Conservation (phyloP, 2,329 filamentous ascomycete species). For the Cytospora chrysosperma region DNA sequence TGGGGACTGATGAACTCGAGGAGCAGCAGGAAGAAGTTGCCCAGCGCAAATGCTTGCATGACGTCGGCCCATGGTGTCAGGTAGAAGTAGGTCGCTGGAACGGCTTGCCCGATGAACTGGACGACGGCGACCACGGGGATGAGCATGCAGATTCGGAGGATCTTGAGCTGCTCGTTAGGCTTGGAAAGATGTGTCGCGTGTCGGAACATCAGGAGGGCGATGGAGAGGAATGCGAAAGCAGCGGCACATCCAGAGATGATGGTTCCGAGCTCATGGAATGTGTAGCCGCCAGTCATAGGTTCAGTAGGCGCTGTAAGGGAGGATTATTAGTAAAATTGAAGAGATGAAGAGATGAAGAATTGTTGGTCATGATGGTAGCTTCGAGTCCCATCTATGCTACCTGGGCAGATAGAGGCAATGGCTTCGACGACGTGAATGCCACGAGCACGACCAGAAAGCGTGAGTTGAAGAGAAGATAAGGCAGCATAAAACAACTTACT, state of each 20-base stretch:
- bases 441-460: not conserved
- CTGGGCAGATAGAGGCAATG: too few species aligned
- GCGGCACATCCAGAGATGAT: constrained; percentile 17
- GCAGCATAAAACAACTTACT: not conserved
- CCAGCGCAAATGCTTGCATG: constrained; percentile 40
- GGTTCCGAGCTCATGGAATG: constrained; percentile 18
- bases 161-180: constrained; percentile 41
- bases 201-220: constrained; percentile 14
- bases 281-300: constrained; percentile 3
- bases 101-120: constrained; percentile 39
- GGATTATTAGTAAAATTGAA: not conserved
- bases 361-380: too few species aligned
- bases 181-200: constrained; percentile 36
- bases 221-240: constrained; percentile 17
- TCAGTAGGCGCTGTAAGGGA: constrained; percentile 8
- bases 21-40: constrained; percentile 43
- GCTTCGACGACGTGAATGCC: too few species aligned
- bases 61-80: constrained; percentile 39
- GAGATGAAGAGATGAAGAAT: not conserved
- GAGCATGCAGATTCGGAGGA: constrained; percentile 42
- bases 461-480: not conserved
- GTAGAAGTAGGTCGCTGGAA: constrained; percentile 40
- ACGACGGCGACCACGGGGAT: constrained; percentile 41
- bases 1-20: constrained; percentile 41
- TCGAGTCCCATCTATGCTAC: too few species aligned